Base-by-base conservation (phyloP, 2,329 filamentous ascomycete species). In the Cordyceps cicadae region DNA sequence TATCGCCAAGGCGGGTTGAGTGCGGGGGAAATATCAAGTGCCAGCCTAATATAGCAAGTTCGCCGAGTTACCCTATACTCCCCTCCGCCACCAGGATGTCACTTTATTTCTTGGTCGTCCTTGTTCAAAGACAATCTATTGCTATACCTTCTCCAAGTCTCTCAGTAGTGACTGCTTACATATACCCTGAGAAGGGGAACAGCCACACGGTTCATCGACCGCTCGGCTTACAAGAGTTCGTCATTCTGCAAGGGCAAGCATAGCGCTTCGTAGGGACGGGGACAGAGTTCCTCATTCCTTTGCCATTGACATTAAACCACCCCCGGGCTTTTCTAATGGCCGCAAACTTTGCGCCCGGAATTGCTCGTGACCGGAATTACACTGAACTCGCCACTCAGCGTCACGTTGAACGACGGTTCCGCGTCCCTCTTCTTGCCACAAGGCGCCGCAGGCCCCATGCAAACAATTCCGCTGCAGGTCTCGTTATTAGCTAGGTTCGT, bases 391-490 rank as follows among this genome's bases (percentile, higher is more conserved):
- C 14, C 17, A n/a, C 49, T 53, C 11, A 59, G 24, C 3, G 57
- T 59, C 21, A 59, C 34, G 24, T 59, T 59, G 39, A 52, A 59
- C 15, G 57, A 24, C 17, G 49, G 34, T 11, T 39, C 29, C 7
- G 48, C 49, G 15, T 46, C 32, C 12, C 57, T 39, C 57, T 54
- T 59, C 37, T 53, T 59, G 7, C 57, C 57, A 26, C 57, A 59
- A 9, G 57, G 57, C 34, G 57, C 57, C n/a, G 57, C 57, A 6
- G 57, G 37, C 1, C 57, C 57, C 57, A 59, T 59, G 48, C 57
- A 59, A 53, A 59, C 57, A 37, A 59, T 59, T 9, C 57, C 57
- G 17, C 57, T 59, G 55, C 24, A 24, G 24, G 4, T 24, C 24
- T 24, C 24, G 24, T 24, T 3, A 24, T 24, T 3, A 24, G 24